These are phyloP conservation scores for Phyllachora maydis DNA, from an alignment of 2,329 filamentous ascomycete species.

Conservation along the genomic window DNA sequence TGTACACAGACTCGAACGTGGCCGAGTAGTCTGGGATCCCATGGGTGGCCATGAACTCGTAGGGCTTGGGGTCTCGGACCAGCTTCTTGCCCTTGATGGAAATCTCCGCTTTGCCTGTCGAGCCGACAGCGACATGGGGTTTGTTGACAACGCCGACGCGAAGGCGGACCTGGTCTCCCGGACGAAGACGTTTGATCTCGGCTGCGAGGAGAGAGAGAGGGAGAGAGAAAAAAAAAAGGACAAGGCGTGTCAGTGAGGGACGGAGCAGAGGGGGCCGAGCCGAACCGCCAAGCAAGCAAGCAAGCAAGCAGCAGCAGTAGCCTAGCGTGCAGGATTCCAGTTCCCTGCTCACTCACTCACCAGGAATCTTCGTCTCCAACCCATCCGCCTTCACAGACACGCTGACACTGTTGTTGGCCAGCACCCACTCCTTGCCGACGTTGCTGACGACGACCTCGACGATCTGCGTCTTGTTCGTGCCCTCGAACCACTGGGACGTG, in stretches of 20 bases:
- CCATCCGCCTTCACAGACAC: conserved; percentile 12
- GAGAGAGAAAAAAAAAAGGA: too few relatives aligned
- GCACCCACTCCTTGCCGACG: conserved; percentile 13
- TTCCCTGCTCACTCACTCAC: too few relatives aligned
- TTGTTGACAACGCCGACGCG: too few relatives aligned
- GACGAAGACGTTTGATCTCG: conserved; percentile 16
- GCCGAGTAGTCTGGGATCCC: conserved; percentile 3
- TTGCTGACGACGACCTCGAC: conserved; percentile 19
- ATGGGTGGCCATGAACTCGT: conserved; percentile 3
- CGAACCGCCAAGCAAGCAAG: too few relatives aligned
- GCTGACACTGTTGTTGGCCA: conserved; percentile 10
- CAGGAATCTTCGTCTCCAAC: too few relatives aligned
- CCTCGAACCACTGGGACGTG: conserved; percentile 18
- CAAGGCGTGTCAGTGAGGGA: too few relatives aligned
- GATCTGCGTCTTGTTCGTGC: conserved; percentile 14
- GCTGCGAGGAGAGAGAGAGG: conserved; percentile 18
- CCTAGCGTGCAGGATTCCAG: too few relatives aligned
- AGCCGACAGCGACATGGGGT: conserved; percentile 13
- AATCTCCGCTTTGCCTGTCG: conserved; percentile 10
- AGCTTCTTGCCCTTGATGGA: conserved; percentile 2
- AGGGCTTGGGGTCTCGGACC: conserved; percentile 1
- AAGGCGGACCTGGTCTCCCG: conserved; percentile 23
- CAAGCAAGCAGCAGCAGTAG: too few relatives aligned
- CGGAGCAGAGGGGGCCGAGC: too few relatives aligned
- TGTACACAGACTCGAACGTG: conserved; percentile 11